These are phyloP conservation scores for Diospyros kaki DNA, from an alignment of 148 eudicot genomes.

Conservation along the genomic window DNA sequence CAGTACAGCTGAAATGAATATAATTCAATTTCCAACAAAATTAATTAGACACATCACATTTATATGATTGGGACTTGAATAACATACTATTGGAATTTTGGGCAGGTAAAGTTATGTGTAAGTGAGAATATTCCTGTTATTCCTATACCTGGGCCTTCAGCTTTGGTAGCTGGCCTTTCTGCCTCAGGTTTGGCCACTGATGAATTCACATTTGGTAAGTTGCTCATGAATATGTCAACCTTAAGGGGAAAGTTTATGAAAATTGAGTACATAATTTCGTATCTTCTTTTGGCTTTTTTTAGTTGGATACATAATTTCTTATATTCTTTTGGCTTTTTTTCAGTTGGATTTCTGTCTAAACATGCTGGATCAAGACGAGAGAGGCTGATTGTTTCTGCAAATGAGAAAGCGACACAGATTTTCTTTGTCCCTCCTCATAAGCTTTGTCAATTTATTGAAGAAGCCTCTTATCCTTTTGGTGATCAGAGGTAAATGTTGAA, in stretches of 20 bases:
- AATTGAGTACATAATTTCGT: not conserved
- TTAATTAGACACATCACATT: not conserved
- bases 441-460: slow-evolving; percentile 79
- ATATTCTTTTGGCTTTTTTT: slow-evolving; percentile 5
- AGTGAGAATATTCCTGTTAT: slow-evolving; percentile 61
- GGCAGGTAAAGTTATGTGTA: slow-evolving; percentile 73
- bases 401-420: slow-evolving; percentile 72
- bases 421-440: slow-evolving; percentile 97
- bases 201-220: slow-evolving; percentile 85
- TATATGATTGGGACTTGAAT: slow-evolving; percentile 4
- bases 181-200: slow-evolving; percentile 87
- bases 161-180: slow-evolving; percentile 80
- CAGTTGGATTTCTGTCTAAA: slow-evolving; percentile 96
- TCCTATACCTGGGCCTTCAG: slow-evolving; percentile 95
- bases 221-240: not conserved
- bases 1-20: not conserved
- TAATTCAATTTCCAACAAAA: not conserved
- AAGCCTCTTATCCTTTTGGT: slow-evolving; percentile 57
- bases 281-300: slow-evolving; percentile 14
- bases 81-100: not conserved
- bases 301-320: slow-evolving; percentile 52
- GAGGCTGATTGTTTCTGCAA: slow-evolving; percentile 59
- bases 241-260: not conserved
- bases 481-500: slow-evolving; percentile 49
- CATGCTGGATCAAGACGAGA: slow-evolving; percentile 72